These are phyloP conservation scores for Nadsonia starkeyi-henricii DNA, from an alignment of 1,139 yeast species.

Conservation along the genomic window DNA sequence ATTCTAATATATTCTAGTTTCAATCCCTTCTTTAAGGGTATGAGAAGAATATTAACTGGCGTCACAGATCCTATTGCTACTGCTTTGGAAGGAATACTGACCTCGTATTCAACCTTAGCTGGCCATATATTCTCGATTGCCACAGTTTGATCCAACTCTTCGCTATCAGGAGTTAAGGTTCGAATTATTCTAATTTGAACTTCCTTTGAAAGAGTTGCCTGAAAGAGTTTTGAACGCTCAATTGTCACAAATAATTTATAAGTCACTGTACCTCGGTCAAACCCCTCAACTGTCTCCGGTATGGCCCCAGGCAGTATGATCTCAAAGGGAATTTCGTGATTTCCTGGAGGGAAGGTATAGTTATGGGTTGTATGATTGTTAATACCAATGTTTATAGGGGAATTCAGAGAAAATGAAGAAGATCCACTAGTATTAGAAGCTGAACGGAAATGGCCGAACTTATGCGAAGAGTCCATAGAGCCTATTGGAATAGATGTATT, in stretches of 20 bases:
- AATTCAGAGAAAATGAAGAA: background rate
- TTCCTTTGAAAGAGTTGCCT: slow-evolving; percentile 47
- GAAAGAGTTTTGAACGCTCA: slow-evolving; percentile 63
- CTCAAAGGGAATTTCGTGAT: slow-evolving; percentile 83
- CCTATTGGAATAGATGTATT: background rate
- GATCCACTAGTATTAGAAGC: slow-evolving; percentile 2
- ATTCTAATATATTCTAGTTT: slow-evolving; percentile 58
- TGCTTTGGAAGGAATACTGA: slow-evolving; percentile 78
- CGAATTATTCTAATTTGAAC: slow-evolving; percentile 75
- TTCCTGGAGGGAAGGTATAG: slow-evolving; percentile 44
- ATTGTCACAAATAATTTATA: slow-evolving; percentile 68
- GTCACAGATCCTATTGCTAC: slow-evolving; percentile 76
- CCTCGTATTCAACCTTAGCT: slow-evolving; percentile 74
- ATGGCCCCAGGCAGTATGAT: slow-evolving; percentile 73
- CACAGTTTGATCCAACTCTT: slow-evolving; percentile 81
- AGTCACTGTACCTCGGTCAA: slow-evolving; percentile 69
- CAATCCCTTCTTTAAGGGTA: slow-evolving; percentile 73
- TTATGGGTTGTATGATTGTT: background rate
- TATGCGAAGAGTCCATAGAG: background rate
- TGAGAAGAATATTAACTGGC: slow-evolving; percentile 55
- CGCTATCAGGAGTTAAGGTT: slow-evolving; percentile 75
- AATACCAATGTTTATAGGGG: slow-evolving; percentile 1
- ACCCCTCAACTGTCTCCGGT: slow-evolving; percentile 83
- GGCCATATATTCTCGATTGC: slow-evolving; percentile 98
- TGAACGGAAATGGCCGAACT: slow-evolving; percentile 5